phyloP scores from a whole-genome alignment of 2,329 filamentous ascomycete species.

The Fusarium nanum region DNA sequence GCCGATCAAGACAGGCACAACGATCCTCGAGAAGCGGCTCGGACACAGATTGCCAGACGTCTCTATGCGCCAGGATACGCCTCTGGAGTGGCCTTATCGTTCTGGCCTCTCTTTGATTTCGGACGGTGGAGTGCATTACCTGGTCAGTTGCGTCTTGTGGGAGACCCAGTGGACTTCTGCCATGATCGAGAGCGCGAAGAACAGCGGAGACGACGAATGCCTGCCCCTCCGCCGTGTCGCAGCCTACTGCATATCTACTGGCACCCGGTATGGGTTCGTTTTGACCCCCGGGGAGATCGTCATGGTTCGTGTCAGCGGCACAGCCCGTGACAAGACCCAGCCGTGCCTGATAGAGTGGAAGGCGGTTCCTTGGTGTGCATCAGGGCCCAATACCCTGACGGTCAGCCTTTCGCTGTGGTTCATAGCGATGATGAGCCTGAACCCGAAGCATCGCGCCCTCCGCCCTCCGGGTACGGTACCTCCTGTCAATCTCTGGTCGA shows the following conservation, averaged over 20 bases:
- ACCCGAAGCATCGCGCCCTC: fast-evolving
- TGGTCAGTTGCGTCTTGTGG: neutral
- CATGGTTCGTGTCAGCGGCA: neutral
- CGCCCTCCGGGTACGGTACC: neutral
- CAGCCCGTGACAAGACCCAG: neutral
- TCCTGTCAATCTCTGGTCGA: neutral
- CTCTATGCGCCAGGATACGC: neutral
- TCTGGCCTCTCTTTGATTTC: neutral
- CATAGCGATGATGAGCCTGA: neutral
- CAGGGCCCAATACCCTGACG: neutral
- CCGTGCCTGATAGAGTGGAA: neutral
- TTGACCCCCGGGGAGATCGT: neutral
- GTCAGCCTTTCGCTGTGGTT: neutral
- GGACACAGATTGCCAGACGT: neutral
- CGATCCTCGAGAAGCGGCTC: neutral
- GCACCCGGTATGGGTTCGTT: neutral
- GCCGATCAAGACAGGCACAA: neutral
- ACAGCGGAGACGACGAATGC: neutral
- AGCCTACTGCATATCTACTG: neutral
- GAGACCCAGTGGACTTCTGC: neutral
- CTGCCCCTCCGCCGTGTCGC: neutral
- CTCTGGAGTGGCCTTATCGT: neutral
- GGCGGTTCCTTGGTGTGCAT: neutral
- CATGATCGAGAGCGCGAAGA: neutral
- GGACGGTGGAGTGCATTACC: neutral